Base-by-base conservation (phyloP, 805 yeast species). In the Kodamaea kakaduensis region DNA sequence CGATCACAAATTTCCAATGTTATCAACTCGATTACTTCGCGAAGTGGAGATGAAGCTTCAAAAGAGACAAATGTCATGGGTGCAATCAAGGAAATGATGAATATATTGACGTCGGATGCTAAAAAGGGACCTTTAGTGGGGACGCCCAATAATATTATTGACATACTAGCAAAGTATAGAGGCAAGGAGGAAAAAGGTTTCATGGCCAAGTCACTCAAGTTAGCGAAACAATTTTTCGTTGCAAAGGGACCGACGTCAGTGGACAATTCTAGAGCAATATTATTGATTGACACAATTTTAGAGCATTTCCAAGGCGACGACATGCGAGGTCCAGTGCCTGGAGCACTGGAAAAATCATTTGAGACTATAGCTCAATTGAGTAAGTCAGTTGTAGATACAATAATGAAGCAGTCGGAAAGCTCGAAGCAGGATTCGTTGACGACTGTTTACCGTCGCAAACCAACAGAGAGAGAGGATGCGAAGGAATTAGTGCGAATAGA, bases 401-500 rank as follows among this genome's bases (percentile, higher is more conserved):
- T 37, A 3, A 36, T 40, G 2, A 40, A 26, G 13, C 38, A 37
- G 19, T 37, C 41, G 1, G 41, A 30, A 16, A 25, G 52, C 49
- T 25, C 46, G 54, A 8, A 50, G 56, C 5, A 44, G 48, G 28
- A 24, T 6, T 37, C 52, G 4, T 50, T 58, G 1, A 51, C 64
- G 15, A 42, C 61, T 40, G 44, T 13, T 33, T 9, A 17, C 10
- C 26, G 22, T 17, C 25, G 32, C 42, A 43, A 32, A 30, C 55
- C 50, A 5, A 40, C 51, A 7, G 63, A 59, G 18, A 46, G 58
- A 3, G 47, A 56, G 7, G 75, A 71, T 40, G 62, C 65, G 31
- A 71, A 71, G 42, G 86, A 81, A 48, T 71, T 76, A 42, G 64
- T 79, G 8, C 61, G 88, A 32, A 47, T 71, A 17, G 89, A 78